These are phyloP conservation scores for Solanum hybrid DNA, from an alignment of 305 asterid species.

Conservation along the genomic window DNA sequence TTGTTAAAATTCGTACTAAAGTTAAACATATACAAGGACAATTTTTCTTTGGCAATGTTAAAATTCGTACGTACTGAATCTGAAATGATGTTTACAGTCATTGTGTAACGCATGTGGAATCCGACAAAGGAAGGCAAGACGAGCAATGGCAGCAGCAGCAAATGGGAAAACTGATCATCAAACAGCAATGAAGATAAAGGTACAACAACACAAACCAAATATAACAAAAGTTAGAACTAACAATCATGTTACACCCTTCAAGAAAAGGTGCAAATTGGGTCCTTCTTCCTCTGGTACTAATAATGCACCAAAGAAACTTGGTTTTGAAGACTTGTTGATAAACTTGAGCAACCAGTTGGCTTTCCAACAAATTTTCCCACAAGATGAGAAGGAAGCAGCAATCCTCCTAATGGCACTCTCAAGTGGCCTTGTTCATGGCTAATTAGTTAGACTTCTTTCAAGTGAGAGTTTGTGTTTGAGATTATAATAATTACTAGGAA, in stretches of 20 bases:
- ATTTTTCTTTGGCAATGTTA: neutral
- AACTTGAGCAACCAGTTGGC: constrained; percentile 57
- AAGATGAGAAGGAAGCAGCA: constrained; percentile 93
- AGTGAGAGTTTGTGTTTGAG: neutral
- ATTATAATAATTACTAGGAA: neutral
- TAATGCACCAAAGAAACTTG: constrained; percentile 19
- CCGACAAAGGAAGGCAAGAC: too few relatives aligned
- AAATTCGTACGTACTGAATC: neutral
- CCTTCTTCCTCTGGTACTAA: neutral
- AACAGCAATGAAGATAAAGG: too few relatives aligned
- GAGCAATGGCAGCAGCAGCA: constrained; percentile 9
- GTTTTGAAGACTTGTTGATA: constrained; percentile 69
- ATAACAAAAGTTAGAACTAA: neutral
- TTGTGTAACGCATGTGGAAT: too few relatives aligned
- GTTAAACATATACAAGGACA: neutral
- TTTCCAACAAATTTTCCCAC: constrained; percentile 64
- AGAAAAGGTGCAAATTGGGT: constrained; percentile 45
- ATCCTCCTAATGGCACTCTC: constrained; percentile 89
- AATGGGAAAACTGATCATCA: constrained; percentile 39
- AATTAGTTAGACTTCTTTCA: neutral
- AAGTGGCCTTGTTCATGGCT: constrained; percentile 66
- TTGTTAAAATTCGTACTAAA: too few relatives aligned
- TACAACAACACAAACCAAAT: too few relatives aligned
- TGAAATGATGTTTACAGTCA: neutral
- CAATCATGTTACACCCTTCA: constrained; percentile 23